Base-by-base conservation (phyloP, 2,329 filamentous ascomycete species). In the Penicillium sclerotiorum region DNA sequence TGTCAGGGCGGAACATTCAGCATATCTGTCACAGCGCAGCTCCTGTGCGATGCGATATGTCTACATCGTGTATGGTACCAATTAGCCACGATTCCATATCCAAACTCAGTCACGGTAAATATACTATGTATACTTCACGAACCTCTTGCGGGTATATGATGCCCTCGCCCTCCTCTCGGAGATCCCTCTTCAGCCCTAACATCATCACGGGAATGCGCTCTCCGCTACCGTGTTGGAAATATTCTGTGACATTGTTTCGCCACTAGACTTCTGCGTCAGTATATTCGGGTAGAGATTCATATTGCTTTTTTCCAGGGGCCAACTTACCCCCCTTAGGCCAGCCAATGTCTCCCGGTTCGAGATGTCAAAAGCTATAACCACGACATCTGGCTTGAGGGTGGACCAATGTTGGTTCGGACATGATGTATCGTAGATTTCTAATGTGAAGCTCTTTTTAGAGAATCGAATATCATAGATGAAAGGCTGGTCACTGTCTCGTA, bases 1-100 rank as follows among this genome's bases (percentile, higher is more conserved):
- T 5, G 82, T 85, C 32, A 80, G 30, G 33, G 83, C 82, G 53
- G 80, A 84, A 56, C 83, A 86, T 61, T 86, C 83, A 3, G 81
- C 83, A 66, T 86, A 86, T 28, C 76, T 72, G 71, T 86, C 83
- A 63, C 79, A 82, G 20, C 81, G 72, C 69, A 85, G 78, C 57
- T 82, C 78, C 57, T 83, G 81, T 13, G 83, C 82, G 6, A 81
- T 82, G 66, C 61, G 78, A 72, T 78, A 82, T 69, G 55, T 81
- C 77, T 75, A 58, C 63, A 55, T 60, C n/a, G n/a, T n/a, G n/a
- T n/a, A n/a, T n/a, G n/a, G n/a, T n/a, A 15, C 54, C 22, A 60
- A 20, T 52, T 37, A 56, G n/a, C n/a, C n/a, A n/a, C n/a, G n/a
- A n/a, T n/a, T n/a, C n/a, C n/a, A n/a, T n/a, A n/a, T n/a, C n/a